Base-by-base conservation (phyloP, 305 asterid species). In the Fraxinus sp. region DNA sequence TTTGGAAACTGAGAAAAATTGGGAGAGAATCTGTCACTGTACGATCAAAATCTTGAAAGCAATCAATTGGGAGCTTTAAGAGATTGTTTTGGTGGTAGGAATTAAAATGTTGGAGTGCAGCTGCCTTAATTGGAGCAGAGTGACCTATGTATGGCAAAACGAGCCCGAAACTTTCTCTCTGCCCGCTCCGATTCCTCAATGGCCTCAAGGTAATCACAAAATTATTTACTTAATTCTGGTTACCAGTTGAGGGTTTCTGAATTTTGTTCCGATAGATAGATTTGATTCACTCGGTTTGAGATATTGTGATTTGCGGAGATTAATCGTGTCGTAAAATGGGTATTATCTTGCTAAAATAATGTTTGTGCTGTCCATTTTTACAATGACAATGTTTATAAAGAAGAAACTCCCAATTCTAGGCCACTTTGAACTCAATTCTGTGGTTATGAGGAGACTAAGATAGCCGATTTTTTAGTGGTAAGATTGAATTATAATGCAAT, bases 151-250 rank as follows among this genome's bases (percentile, higher is more conserved):
- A 52, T 75, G 30, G 66, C 91, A 79, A 71, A 86, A 88, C 78
- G 91, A 82, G 24, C 88, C 89, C 33, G 90, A 91, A 24, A 57
- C 79, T 9, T 92, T 88, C 89, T 82, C 88, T 37, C 93, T 94
- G 11, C 97, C 99, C 79, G 90, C 89, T 26, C 91, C 97, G 49
- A 85, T 94, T 78, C 97, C 98, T 0, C 88, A 85, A 83, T 94
- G 99, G 99, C 95, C 97, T 64, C 88, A 84, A 85, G 97, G 98
- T 91, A 84, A 30, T 78, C 41, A 5, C 22, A 46, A 28, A 11
- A 32, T 77, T 62, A 0, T 81, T 78, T 26, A 24, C 36, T 68
- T 28, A 68, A 68, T 28, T 68, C 8, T 24, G 74, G 74, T 28
- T 1, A 28, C 28, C 32, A 24, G 20, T 68, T 24, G 39, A 11